phyloP scores from a whole-genome alignment of 2,329 filamentous ascomycete species.

The Pseudogymnoascus sp. region DNA sequence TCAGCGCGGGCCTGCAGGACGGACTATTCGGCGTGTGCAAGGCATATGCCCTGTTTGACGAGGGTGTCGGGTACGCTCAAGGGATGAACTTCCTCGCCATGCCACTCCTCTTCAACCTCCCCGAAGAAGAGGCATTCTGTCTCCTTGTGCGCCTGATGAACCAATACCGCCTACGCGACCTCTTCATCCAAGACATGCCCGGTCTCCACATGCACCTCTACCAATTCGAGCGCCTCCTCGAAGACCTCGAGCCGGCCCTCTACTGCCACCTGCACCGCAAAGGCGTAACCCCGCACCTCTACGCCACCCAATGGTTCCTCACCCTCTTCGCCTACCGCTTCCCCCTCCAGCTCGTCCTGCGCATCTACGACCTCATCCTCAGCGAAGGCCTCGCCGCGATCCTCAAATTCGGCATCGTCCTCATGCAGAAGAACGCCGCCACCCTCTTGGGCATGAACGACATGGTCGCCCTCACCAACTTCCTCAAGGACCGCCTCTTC shows the following conservation, averaged over 20 bases:
- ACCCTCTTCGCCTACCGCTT: slow-evolving; percentile 98
- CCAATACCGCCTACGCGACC: slow-evolving; percentile 83
- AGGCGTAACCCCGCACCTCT: slow-evolving; percentile 82
- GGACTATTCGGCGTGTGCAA: slow-evolving; percentile 94
- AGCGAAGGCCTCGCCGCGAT: slow-evolving; percentile 91
- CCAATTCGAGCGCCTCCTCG: slow-evolving; percentile 87
- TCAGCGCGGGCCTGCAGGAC: slow-evolving; percentile 84
- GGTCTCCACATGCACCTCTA: slow-evolving; percentile 89
- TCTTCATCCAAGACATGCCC: slow-evolving; percentile 95
- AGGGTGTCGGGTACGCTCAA: slow-evolving; percentile 91
- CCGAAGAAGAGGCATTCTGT: slow-evolving; percentile 93
- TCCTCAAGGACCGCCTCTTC: slow-evolving; percentile 88
- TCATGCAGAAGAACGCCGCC: slow-evolving; percentile 90
- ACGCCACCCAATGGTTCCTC: slow-evolving; percentile 98
- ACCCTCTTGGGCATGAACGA: slow-evolving; percentile 77
- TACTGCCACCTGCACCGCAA: slow-evolving; percentile 89
- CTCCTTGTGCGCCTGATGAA: slow-evolving; percentile 92
- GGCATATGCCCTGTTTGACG: slow-evolving; percentile 91
- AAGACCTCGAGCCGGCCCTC: slow-evolving; percentile 87
- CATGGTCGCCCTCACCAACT: slow-evolving; percentile 81
- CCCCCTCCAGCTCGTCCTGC: slow-evolving; percentile 87
- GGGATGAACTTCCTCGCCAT: slow-evolving; percentile 99
- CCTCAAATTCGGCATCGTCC: slow-evolving; percentile 83
- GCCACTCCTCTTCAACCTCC: slow-evolving; percentile 96
- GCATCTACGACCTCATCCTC: slow-evolving; percentile 92